Conservation (phyloP, 768 basidiomycete genomes). For the Lyophyllum atratum region DNA sequence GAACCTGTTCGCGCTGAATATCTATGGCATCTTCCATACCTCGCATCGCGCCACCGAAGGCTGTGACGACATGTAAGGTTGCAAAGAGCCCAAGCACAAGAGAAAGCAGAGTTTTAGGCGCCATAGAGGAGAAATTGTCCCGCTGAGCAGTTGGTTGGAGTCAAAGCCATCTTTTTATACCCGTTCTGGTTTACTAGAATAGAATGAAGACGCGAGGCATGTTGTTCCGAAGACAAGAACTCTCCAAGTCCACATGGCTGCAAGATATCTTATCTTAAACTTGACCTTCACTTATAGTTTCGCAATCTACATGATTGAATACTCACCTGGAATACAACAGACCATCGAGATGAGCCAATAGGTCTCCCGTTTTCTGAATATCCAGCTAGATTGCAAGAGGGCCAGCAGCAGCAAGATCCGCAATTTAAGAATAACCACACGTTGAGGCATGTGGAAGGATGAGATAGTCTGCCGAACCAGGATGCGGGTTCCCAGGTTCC, state of each 20-base stretch:
- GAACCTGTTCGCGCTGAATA: constrained; percentile 49
- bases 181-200: neutral
- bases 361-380: neutral
- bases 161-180: neutral
- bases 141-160: neutral
- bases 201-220: constrained; percentile 11
- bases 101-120: neutral
- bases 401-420: neutral
- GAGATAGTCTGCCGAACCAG: neutral
- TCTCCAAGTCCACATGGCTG: constrained; percentile 6
- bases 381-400: neutral
- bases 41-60: constrained; percentile 32
- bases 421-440: neutral
- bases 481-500: neutral
- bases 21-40: constrained; percentile 44
- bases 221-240: constrained; percentile 4
- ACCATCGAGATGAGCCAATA: neutral
- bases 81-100: constrained; percentile 18
- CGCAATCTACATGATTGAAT: neutral
- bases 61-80: constrained; percentile 17
- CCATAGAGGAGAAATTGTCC: neutral
- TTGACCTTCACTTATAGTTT: neutral
- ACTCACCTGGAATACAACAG: neutral
- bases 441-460: neutral
- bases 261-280: neutral